Evolutionary conservation across 768 basidiomycete species (phyloP).

Genomic region (Saitozyma podzolica): DNA sequence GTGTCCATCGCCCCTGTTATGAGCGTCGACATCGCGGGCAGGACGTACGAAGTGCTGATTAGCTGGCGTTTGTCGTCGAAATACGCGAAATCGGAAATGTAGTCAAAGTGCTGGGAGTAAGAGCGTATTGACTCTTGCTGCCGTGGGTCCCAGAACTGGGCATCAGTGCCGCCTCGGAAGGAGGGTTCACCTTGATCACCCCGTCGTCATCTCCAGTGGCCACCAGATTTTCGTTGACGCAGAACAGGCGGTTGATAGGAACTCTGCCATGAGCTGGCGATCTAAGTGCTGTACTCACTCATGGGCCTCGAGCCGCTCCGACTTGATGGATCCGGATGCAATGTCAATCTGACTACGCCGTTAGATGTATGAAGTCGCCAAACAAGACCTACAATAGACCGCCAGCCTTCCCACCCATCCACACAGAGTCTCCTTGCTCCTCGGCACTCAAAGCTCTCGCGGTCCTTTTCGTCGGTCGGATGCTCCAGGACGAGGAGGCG

Average conservation of each 20-base stretch:
- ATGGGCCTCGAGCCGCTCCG: constrained; percentile 43
- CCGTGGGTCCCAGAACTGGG: constrained; percentile 88
- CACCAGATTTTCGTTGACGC: constrained; percentile 68
- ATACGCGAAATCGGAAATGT: constrained; percentile 89
- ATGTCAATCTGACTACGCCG: constrained; percentile 54
- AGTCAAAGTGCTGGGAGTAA: constrained; percentile 89
- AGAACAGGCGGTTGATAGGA: constrained; percentile 81
- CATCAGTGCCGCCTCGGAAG: neutral
- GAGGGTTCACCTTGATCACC: constrained; percentile 71
- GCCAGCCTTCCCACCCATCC: constrained; percentile 78
- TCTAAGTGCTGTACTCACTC: constrained; percentile 26
- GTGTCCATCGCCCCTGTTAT: constrained; percentile 80
- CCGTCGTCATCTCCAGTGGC: constrained; percentile 93
- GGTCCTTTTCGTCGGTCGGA: constrained; percentile 77
- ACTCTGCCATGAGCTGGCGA: constrained; percentile 56
- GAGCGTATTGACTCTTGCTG: constrained; percentile 64
- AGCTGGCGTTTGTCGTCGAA: constrained; percentile 78
- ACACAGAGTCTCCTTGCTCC: constrained; percentile 68
- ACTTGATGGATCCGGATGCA: constrained; percentile 31
- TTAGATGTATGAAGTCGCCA: constrained; percentile 63
- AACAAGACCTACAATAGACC: constrained; percentile 66
- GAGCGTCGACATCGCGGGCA: neutral
- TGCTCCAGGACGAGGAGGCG: constrained; percentile 56
- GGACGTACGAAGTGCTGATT: constrained; percentile 76
- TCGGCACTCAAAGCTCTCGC: constrained; percentile 72